Evolutionary conservation across 2,329 filamentous ascomycete genomes (phyloP).

Genomic region (Shiraia sp.): DNA sequence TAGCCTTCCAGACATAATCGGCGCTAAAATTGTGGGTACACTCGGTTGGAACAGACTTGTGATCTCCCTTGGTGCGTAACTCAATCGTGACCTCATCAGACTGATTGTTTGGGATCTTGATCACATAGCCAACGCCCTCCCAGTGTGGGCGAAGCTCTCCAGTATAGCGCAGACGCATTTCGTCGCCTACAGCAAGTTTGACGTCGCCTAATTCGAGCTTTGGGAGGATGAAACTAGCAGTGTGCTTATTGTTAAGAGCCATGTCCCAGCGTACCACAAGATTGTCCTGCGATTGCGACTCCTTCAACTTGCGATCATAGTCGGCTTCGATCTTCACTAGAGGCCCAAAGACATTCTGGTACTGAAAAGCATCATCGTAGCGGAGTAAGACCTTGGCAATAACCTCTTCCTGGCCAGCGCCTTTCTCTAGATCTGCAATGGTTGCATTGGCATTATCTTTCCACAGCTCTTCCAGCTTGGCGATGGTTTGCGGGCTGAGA

Average conservation of each 20-base stretch:
- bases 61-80: slow-evolving; percentile 88
- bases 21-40: slow-evolving; percentile 98
- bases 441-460: slow-evolving; percentile 92
- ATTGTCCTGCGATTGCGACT: slow-evolving; percentile 96
- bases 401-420: slow-evolving; percentile 89
- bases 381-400: slow-evolving; percentile 88
- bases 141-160: slow-evolving; percentile 89
- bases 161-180: slow-evolving; percentile 97
- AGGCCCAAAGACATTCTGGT: slow-evolving; percentile 97
- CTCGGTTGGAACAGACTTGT: slow-evolving; percentile 94
- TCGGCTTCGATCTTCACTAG: slow-evolving; percentile 99
- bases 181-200: slow-evolving; percentile 95
- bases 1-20: slow-evolving; percentile 99
- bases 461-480: slow-evolving; percentile 97
- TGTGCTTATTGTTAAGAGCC: slow-evolving; percentile 94
- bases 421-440: slow-evolving; percentile 88
- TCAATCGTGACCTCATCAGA: slow-evolving; percentile 97
- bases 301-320: slow-evolving; percentile 98
- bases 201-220: slow-evolving; percentile 98
- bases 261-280: slow-evolving; percentile 92
- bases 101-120: slow-evolving; percentile 99
- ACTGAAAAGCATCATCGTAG: slow-evolving; percentile 97
- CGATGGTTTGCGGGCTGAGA: slow-evolving; percentile 90
- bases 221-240: slow-evolving; percentile 91
- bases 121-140: slow-evolving; percentile 98